phyloP scores from a whole-genome alignment of 306 rosid species.

The Pyrus bretschneideri region DNA sequence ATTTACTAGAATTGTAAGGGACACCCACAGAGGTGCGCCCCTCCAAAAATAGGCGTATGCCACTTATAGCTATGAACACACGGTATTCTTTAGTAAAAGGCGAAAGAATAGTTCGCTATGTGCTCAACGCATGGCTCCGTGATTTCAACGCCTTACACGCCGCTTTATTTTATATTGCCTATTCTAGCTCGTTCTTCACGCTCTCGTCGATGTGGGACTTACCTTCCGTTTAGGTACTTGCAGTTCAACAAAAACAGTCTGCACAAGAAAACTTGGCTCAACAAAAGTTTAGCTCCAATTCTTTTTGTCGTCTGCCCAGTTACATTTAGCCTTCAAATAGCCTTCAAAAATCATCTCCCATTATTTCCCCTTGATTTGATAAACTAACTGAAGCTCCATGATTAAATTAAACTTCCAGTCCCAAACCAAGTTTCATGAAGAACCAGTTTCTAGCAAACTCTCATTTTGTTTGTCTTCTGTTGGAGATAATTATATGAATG shows the following conservation, averaged over 20 bases:
- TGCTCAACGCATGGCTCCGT: conserved; percentile 36
- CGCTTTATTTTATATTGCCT: neutral
- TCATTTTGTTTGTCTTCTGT: no score
- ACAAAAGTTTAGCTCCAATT: no score
- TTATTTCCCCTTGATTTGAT: no score
- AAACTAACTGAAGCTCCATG: neutral
- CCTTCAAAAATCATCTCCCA: no score
- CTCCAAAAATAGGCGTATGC: neutral
- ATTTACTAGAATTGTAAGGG: neutral
- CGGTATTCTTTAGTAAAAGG: conserved; percentile 72
- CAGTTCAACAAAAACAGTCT: neutral
- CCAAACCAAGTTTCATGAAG: no score
- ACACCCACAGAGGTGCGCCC: neutral
- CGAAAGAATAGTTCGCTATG: conserved; percentile 62
- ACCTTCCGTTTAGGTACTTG: neutral
- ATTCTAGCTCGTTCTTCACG: neutral
- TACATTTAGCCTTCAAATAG: no score
- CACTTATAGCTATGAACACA: neutral
- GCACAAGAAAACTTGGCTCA: neutral
- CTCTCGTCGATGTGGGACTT: neutral
- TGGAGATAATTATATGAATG: no score
- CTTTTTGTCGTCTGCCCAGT: no score
- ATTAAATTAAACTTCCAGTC: no score
- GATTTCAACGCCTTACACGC: accelerated
- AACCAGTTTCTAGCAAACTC: no score